Evolutionary conservation across 1,284 basidiomycete species (phyloP).

Genomic region (Ceratobasidium sp.): DNA sequence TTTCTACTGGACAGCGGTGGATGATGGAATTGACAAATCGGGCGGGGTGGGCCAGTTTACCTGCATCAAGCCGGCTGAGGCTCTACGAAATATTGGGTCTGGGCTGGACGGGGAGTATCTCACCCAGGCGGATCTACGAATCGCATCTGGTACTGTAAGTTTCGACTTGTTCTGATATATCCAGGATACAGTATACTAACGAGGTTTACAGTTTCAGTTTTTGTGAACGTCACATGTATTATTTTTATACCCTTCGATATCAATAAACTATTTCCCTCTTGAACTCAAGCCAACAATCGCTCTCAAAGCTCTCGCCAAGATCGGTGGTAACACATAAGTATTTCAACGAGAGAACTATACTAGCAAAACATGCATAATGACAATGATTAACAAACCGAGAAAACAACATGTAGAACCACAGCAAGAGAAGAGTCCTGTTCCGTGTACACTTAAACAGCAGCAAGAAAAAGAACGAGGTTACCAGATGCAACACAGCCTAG

Average conservation of each 20-base stretch:
- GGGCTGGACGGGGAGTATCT: neutral
- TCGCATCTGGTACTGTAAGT: slow-evolving; percentile 11
- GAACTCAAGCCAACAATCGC: no score
- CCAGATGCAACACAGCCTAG: neutral
- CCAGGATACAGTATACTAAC: no score
- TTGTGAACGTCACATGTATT: neutral
- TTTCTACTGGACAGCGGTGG: slow-evolving; percentile 63
- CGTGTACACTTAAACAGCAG: neutral
- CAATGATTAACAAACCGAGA: slow-evolving; percentile 14
- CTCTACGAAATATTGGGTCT: neutral
- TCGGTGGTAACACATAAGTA: slow-evolving; percentile 13
- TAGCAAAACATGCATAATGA: slow-evolving; percentile 45
- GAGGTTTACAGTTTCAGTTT: slow-evolving; percentile 1
- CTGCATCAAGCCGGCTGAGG: slow-evolving; percentile 16
- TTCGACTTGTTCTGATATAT: no score
- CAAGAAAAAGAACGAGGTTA: neutral
- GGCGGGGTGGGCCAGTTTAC: neutral
- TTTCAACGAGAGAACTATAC: slow-evolving; percentile 8
- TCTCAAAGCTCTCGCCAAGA: no score
- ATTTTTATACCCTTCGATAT: no score
- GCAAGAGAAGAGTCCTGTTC: neutral
- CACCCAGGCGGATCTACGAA: slow-evolving; percentile 20
- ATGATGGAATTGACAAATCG: neutral
- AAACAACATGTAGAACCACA: slow-evolving; percentile 7
- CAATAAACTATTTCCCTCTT: no score